These are phyloP conservation scores for Olyra latifolia DNA, from an alignment of 176 grass and related monocot genomes.

Conservation along the genomic window DNA sequence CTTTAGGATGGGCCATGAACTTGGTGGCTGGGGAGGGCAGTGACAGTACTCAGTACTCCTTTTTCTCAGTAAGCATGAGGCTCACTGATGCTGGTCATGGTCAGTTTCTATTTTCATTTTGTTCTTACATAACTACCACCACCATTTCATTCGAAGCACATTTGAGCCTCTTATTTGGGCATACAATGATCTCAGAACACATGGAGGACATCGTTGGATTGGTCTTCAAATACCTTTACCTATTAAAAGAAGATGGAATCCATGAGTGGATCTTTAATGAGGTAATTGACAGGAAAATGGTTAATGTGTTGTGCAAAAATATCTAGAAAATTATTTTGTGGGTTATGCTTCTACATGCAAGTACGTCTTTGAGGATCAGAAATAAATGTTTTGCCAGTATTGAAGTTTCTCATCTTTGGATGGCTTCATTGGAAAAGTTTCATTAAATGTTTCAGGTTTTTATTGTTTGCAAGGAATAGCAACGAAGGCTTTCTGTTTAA, in stretches of 20 bases:
- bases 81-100: constrained; percentile 91
- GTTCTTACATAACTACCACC: constrained; percentile 2
- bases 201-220: constrained; percentile 86
- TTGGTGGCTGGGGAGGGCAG: constrained; percentile 52
- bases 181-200: constrained; percentile 60
- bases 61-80: constrained; percentile 75
- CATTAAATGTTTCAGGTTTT: background rate
- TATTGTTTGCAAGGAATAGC: background rate
- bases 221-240: constrained; percentile 74
- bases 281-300: constrained; percentile 46
- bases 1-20: constrained; percentile 85
- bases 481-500: background rate
- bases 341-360: constrained; percentile 1
- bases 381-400: background rate
- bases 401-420: background rate
- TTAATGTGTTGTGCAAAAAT: constrained; percentile 1
- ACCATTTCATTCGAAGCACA: constrained; percentile 20
- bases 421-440: background rate
- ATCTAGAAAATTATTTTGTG: background rate
- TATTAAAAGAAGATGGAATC: constrained; percentile 71
- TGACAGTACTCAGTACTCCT: constrained; percentile 73
- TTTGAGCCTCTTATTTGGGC: constrained; percentile 16
- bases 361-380: background rate
- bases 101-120: constrained; percentile 35
- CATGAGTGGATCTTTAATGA: constrained; percentile 94